Base-by-base conservation (phyloP, 2,329 filamentous ascomycete genomes). In the Fusarium fujikuroi region DNA sequence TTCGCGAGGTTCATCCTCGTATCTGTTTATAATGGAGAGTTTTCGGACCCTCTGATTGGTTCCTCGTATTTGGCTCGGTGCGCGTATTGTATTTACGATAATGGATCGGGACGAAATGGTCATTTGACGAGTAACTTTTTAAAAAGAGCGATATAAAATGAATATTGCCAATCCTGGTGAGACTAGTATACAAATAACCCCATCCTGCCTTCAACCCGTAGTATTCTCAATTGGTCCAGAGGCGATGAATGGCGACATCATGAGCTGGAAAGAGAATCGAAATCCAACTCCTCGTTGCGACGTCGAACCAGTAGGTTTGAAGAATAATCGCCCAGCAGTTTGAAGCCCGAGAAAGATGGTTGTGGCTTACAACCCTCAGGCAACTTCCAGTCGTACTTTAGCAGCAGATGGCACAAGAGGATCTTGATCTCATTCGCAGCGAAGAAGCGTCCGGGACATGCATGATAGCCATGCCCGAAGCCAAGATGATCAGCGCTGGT, bases 401-500 rank as follows among this genome's bases (percentile, higher is more conserved):
- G 70, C 2, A 88, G 50, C 34, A 88, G 66, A 65, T 87, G 84
- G 6, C 85, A 80, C 2, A 89, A 59, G 4, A 86, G 77, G 70
- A 89, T 85, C 78, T 89, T 89, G 25, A 87, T 79, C 77, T 87
- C 86, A 39, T 86, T 84, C 0, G 85, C 82, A 0, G 87, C 87
- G 66, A 89, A 88, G 79, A 89, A 89, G 2, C 87, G 82, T 0
- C 87, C 87, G 0, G 86, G 85, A 54, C 87, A 86, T 3, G 84
- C 86, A 75, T 90, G 87, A 46, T 84, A 78, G 2, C 88, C 88
- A 60, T 89, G 85, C 0, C 88, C 87, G 73, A 90, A 90, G 0
- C 84, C 80, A 19, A 89, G 73, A 21, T 87, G 85, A 7, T 81
- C 77, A 6, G 84, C 78, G n/a, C 83, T 84, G 1, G 87, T 89